Conservation (phyloP, 805 yeast species). For the Candida succiphila region DNA sequence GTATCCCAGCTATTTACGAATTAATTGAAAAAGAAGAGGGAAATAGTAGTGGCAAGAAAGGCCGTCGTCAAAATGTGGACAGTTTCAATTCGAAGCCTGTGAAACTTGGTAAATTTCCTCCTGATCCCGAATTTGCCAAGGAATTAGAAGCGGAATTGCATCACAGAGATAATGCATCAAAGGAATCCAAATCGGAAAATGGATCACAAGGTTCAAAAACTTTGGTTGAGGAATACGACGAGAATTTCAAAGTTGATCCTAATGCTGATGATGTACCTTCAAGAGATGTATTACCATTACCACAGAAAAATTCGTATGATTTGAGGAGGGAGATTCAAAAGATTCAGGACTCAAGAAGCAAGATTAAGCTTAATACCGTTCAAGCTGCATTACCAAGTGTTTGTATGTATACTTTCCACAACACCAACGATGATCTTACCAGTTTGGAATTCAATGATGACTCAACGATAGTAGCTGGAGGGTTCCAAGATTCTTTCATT, state of each 20-base stretch:
- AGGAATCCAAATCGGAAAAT: conserved; percentile 12
- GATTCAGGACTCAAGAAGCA: conserved; percentile 75
- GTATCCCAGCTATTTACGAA: conserved; percentile 33
- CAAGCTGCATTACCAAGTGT: conserved; percentile 88
- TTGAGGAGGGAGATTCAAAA: conserved; percentile 67
- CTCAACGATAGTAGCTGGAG: conserved; percentile 81
- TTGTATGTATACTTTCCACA: conserved; percentile 97
- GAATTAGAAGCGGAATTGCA: conserved; percentile 81
- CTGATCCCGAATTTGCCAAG: conserved; percentile 73
- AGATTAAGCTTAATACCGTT: conserved; percentile 53
- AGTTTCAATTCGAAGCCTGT: conserved; percentile 64
- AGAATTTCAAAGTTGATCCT: conserved; percentile 40
- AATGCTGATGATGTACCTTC: conserved; percentile 60
- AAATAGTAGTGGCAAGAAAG: conserved; percentile 5
- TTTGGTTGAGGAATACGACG: conserved; percentile 57
- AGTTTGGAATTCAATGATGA: conserved; percentile 81
- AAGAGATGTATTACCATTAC: conserved; percentile 72
- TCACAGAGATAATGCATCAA: conserved; percentile 53
- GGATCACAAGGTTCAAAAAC: conserved; percentile 20
- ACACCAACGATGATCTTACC: conserved; percentile 84
- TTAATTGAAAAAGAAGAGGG: conserved; percentile 21
- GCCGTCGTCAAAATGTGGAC: conserved; percentile 26
- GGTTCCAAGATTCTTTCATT: conserved; percentile 86
- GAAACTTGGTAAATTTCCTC: conserved; percentile 73
- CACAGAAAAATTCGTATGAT: conserved; percentile 72